Conservation (phyloP, 768 basidiomycete species). For the Pulveroboletus sp. region DNA sequence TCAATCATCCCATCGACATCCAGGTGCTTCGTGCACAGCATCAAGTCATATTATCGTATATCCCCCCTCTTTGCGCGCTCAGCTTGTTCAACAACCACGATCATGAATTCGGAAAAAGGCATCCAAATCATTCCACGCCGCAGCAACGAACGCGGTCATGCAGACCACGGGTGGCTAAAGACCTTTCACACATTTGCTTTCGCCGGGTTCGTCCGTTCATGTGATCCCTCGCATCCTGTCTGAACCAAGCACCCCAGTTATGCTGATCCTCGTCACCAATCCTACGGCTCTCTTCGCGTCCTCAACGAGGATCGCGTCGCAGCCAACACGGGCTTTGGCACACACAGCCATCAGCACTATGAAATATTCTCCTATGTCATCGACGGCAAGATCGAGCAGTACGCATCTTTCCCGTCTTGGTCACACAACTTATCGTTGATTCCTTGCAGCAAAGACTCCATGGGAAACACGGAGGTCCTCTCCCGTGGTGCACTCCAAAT, state of each 20-base stretch:
- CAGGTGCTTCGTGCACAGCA: not conserved
- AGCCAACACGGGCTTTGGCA: constrained; percentile 76
- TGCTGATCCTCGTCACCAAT: constrained; percentile 51
- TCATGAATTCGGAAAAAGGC: constrained; percentile 14
- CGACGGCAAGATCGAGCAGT: constrained; percentile 79
- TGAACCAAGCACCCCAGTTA: constrained; percentile 43
- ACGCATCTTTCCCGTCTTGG: constrained; percentile 21
- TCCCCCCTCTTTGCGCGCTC: not conserved
- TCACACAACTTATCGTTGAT: not conserved
- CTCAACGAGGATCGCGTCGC: constrained; percentile 93
- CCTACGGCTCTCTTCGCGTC: constrained; percentile 77
- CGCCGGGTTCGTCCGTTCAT: constrained; percentile 45
- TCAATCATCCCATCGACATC: not conserved
- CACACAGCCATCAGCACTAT: constrained; percentile 78
- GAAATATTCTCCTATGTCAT: constrained; percentile 93
- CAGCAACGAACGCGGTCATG: constrained; percentile 65
- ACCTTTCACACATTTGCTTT: constrained; percentile 85
- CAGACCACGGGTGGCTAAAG: constrained; percentile 85
- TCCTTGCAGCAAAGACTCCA: constrained; percentile 71
- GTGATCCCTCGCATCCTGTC: constrained; percentile 14
- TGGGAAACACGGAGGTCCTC: constrained; percentile 88
- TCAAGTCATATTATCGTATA: not conserved
- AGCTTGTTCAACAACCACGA: not conserved
- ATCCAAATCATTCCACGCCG: constrained; percentile 48
- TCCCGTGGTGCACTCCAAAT: constrained; percentile 88